Conservation (phyloP, 2,329 filamentous ascomycete genomes). For the Colletotrichum lini region DNA sequence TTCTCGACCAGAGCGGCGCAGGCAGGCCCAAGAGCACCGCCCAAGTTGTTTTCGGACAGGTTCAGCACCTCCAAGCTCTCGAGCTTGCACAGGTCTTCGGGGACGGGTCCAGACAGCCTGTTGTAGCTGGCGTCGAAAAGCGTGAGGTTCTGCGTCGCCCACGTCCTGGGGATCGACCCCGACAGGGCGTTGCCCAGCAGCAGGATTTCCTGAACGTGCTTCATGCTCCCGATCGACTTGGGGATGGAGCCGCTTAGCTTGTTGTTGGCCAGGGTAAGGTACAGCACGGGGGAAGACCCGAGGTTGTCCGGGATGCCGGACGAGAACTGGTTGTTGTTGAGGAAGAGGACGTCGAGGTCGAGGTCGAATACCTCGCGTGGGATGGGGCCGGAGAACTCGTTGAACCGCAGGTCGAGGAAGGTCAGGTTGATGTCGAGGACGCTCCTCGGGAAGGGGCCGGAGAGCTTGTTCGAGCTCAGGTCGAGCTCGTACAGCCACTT, state of each 20-base stretch:
- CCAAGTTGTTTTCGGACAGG: slow-evolving; percentile 21
- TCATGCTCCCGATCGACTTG: slow-evolving; percentile 2
- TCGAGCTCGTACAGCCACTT: slow-evolving; percentile 24
- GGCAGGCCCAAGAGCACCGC: slow-evolving; percentile 18
- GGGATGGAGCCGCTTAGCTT: slow-evolving; percentile 15
- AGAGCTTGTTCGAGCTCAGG: slow-evolving; percentile 19
- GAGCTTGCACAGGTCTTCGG: slow-evolving; percentile 15
- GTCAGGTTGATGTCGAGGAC: slow-evolving; percentile 11
- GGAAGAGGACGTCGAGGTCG: slow-evolving; percentile 22
- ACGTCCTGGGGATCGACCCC: slow-evolving; percentile 8
- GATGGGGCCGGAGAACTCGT: slow-evolving; percentile 16
- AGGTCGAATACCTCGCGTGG: slow-evolving; percentile 15
- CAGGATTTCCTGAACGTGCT: slow-evolving; percentile 13
- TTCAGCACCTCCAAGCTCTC: slow-evolving; percentile 10
- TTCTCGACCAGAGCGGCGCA: slow-evolving; percentile 12
- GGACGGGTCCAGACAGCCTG: slow-evolving; percentile 15
- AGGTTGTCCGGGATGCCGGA: slow-evolving; percentile 22
- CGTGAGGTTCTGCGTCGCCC: slow-evolving; percentile 2
- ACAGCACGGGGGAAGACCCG: slow-evolving; percentile 8
- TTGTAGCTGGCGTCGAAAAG: slow-evolving; percentile 31
- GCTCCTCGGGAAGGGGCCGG: slow-evolving; percentile 4
- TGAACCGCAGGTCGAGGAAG: slow-evolving; percentile 25
- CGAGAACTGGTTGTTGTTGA: slow-evolving; percentile 28
- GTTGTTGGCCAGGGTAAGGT: slow-evolving; percentile 21
- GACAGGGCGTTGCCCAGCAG: slow-evolving; percentile 17